phyloP scores from a whole-genome alignment of 2,329 filamentous ascomycete species.

The Emergomyces orientalis region DNA sequence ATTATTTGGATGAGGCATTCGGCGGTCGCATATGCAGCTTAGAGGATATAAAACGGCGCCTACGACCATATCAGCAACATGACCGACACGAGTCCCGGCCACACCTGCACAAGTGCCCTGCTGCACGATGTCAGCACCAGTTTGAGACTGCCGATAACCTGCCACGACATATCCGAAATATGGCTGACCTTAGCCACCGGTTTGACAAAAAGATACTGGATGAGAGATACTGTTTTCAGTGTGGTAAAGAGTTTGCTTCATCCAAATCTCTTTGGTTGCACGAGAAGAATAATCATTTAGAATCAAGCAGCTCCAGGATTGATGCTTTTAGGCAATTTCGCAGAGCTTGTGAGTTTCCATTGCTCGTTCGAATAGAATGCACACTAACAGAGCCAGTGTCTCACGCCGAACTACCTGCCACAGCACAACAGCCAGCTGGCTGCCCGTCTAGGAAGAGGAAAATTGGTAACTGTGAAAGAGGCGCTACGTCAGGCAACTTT shows the following conservation, averaged over 20 bases:
- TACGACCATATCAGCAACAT: not conserved
- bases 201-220: not conserved
- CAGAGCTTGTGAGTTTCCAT: not conserved
- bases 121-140: not conserved
- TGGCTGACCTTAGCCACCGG: not conserved
- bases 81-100: not conserved
- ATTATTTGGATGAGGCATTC: not conserved
- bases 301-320: not conserved
- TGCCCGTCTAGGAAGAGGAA: not conserved
- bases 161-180: not conserved
- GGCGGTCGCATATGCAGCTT: not conserved
- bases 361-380: not conserved
- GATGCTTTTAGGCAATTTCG: not conserved
- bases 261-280: not conserved
- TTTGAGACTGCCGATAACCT: not conserved
- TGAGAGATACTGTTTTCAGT: not conserved
- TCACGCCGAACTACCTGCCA: not conserved
- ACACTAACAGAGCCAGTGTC: not conserved
- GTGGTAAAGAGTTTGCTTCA: not conserved
- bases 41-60: not conserved
- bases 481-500: not conserved
- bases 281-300: not conserved
- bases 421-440: not conserved
- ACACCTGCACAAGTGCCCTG: not conserved
- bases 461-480: not conserved